Evolutionary conservation across 2,329 filamentous ascomycete genomes (phyloP).

Genomic region (Ascochyta lentis): DNA sequence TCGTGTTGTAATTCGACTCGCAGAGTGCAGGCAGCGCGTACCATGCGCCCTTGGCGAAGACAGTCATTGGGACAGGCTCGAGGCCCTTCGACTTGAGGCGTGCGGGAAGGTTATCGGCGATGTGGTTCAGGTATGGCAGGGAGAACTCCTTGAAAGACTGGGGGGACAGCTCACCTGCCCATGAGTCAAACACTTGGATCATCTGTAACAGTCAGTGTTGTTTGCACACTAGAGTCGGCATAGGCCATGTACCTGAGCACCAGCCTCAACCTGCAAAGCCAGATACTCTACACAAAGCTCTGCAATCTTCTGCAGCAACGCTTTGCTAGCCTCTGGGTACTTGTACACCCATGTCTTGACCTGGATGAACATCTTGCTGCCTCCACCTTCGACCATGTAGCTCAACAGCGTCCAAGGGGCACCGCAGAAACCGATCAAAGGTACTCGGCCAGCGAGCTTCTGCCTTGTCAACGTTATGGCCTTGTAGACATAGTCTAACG

Average conservation of each 20-base stretch:
- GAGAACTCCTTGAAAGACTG: slow-evolving; percentile 83
- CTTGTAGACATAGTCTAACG: slow-evolving; percentile 93
- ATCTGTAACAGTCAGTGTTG: slow-evolving; percentile 59
- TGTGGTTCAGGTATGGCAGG: slow-evolving; percentile 84
- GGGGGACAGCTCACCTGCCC: slow-evolving; percentile 93
- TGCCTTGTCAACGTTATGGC: slow-evolving; percentile 89
- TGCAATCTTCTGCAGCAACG: slow-evolving; percentile 85
- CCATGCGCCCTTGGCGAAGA: slow-evolving; percentile 98
- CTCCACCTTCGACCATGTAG: slow-evolving; percentile 99
- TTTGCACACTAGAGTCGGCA: background rate
- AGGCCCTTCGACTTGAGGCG: slow-evolving; percentile 76
- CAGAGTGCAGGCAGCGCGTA: slow-evolving; percentile 89
- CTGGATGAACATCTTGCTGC: slow-evolving; percentile 92
- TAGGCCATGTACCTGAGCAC: slow-evolving; percentile 72
- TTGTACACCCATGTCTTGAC: slow-evolving; percentile 97
- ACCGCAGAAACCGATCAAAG: slow-evolving; percentile 94
- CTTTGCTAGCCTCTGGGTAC: slow-evolving; percentile 80
- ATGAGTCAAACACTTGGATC: slow-evolving; percentile 97
- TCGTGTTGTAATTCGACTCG: slow-evolving; percentile 87
- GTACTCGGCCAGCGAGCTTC: slow-evolving; percentile 87
- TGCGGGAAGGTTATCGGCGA: slow-evolving; percentile 78
- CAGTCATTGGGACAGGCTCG: slow-evolving; percentile 90
- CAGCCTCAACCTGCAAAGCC: slow-evolving; percentile 88
- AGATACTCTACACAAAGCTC: slow-evolving; percentile 95
- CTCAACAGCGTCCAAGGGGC: slow-evolving; percentile 96